These are phyloP conservation scores for Phytophthora sp. DNA, from an alignment of 352 stramenopile species.

Conservation along the genomic window DNA sequence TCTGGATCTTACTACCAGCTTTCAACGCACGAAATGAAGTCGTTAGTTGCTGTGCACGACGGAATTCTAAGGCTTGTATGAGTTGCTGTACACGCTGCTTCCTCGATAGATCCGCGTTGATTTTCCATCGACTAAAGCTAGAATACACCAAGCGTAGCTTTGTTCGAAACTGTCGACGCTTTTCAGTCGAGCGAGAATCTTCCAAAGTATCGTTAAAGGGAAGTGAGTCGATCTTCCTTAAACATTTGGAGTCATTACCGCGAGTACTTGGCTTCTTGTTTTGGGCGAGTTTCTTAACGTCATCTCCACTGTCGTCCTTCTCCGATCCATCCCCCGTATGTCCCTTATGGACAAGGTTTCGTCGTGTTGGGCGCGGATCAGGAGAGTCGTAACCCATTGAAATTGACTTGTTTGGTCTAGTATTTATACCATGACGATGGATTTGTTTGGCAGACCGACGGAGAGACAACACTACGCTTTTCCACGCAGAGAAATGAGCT, in stretches of 20 bases:
- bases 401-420: neutral
- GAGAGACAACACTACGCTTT: constrained; percentile 33
- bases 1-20: neutral
- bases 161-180: constrained; percentile 30
- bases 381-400: neutral
- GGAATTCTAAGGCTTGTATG: constrained; percentile 11
- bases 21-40: constrained; percentile 14
- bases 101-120: neutral
- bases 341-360: constrained; percentile 36
- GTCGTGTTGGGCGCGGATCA: neutral
- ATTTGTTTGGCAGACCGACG: constrained; percentile 27
- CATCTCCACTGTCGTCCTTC: neutral
- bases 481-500: constrained; percentile 52
- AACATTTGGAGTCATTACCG: neutral
- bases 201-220: neutral
- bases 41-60: constrained; percentile 6
- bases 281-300: neutral
- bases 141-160: constrained; percentile 31
- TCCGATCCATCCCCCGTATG: constrained; percentile 16
- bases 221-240: neutral
- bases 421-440: neutral
- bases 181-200: constrained; percentile 2
- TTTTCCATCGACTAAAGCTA: constrained; percentile 37
- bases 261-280: neutral
- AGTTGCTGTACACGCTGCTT: constrained; percentile 12